A percentile compares a stretch with the other conserved stretches of the same genome.
Evolutionary conservation across 208 protist species (phyloP).

Genomic region (Wallacemonas collosoma): DNA sequence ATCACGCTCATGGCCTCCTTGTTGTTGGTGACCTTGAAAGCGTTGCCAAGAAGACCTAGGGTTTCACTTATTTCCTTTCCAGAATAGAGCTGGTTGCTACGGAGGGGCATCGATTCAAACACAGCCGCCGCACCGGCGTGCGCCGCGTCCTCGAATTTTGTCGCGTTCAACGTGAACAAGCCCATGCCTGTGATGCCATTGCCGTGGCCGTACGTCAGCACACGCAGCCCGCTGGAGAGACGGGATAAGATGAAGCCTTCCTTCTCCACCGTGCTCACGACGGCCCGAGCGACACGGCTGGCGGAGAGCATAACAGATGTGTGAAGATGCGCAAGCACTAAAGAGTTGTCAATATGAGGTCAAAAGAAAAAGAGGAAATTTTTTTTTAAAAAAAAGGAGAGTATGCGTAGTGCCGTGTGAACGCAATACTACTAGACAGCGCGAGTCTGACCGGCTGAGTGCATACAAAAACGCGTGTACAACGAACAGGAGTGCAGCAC

Average conservation of each 20-base stretch:
- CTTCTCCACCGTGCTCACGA: constrained; percentile 53
- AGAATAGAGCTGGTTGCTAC: constrained; percentile 56
- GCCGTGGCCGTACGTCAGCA: constrained; percentile 85
- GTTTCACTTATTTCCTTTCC: constrained; percentile 61
- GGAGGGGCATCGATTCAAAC: constrained; percentile 79
- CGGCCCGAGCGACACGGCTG: constrained; percentile 33
- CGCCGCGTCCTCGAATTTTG: constrained; percentile 75
- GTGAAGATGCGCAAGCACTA: constrained; percentile 33
- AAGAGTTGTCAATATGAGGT: not conserved
- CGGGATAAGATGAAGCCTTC: constrained; percentile 78
- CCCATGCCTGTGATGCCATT: constrained; percentile 86
- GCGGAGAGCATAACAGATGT: constrained; percentile 44
- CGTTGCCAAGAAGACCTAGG: constrained; percentile 73
- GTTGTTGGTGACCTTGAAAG: constrained; percentile 85
- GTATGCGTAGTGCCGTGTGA: not conserved
- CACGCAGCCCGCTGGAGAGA: constrained; percentile 77
- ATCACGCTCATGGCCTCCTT: constrained; percentile 81
- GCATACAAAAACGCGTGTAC: too few species aligned
- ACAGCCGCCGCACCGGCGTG: constrained; percentile 69
- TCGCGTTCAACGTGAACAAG: constrained; percentile 82
- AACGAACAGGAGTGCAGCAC: too few species aligned
- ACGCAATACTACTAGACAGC: too few species aligned
- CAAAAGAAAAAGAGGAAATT: constrained; percentile 20
- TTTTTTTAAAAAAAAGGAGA: not conserved
- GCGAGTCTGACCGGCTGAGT: too few species aligned